phyloP scores from a whole-genome alignment of 768 basidiomycete species.

The Paxillus rubicundulus region DNA sequence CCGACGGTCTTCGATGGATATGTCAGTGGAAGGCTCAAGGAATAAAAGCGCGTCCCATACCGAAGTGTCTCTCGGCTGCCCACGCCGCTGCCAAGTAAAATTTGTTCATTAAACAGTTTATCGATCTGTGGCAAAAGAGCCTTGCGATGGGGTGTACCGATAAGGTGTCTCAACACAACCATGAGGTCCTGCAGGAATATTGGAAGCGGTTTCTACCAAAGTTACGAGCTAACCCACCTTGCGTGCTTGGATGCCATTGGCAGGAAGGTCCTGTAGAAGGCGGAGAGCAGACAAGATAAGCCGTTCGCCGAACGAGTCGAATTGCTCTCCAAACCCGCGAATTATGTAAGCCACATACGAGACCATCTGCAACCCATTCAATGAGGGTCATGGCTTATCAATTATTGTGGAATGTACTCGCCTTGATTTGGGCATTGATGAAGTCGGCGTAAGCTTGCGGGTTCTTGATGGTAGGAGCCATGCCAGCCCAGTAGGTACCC shows the following conservation, averaged over 20 bases:
- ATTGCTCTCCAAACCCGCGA: constrained; percentile 60
- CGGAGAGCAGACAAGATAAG: constrained; percentile 79
- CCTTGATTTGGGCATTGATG: constrained; percentile 89
- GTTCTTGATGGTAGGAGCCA: constrained; percentile 75
- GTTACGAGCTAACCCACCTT: constrained; percentile 48
- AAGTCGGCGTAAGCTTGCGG: constrained; percentile 75
- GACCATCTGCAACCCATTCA: constrained; percentile 58
- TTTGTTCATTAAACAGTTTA: constrained; percentile 86
- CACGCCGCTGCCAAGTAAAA: constrained; percentile 81
- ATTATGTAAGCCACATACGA: constrained; percentile 91
- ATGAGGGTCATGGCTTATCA: neutral
- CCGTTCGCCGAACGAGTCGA: constrained; percentile 74
- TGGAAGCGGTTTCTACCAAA: neutral
- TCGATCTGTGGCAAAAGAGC: constrained; percentile 82
- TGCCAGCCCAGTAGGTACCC: constrained; percentile 80
- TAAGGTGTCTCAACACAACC: constrained; percentile 88
- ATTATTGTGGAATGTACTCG: constrained; percentile 22
- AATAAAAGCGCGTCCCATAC: constrained; percentile 35
- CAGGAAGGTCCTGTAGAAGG: constrained; percentile 91
- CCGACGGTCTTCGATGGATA: constrained; percentile 54
- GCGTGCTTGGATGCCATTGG: constrained; percentile 76
- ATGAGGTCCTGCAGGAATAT: constrained; percentile 68
- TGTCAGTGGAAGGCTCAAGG: constrained; percentile 1
- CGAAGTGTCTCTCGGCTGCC: constrained; percentile 84
- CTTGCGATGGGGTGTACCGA: constrained; percentile 72